Evolutionary conservation across 805 yeast genomes (phyloP).

Genomic region (Kuraishia piskuri): DNA sequence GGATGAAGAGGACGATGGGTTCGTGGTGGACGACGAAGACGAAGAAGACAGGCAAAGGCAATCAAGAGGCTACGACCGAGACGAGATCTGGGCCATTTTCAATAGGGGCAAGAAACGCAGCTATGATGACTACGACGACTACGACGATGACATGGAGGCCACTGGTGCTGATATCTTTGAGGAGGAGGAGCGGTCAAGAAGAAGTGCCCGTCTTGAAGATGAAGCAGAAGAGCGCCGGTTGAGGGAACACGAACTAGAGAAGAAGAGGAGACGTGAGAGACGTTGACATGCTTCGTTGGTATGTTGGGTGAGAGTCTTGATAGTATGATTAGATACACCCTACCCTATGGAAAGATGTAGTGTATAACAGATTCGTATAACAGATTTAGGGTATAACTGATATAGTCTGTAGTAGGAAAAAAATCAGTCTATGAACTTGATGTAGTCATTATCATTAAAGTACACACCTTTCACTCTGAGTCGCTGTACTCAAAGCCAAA

Average conservation of each 20-base stretch:
- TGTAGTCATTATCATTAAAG: slow-evolving; percentile 1
- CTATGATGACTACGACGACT: slow-evolving; percentile 37
- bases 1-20: slow-evolving; percentile 44
- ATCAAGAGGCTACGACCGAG: slow-evolving; percentile 54
- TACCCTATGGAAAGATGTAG: too few species aligned
- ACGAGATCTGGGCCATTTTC: slow-evolving; percentile 86
- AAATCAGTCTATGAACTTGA: too few species aligned
- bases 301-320: too few species aligned
- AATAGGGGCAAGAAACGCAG: slow-evolving; percentile 51
- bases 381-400: too few species aligned
- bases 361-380: too few species aligned
- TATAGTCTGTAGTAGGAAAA: too few species aligned
- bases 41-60: slow-evolving; percentile 14
- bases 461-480: slow-evolving; percentile 11
- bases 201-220: slow-evolving; percentile 72
- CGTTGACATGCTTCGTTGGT: too few species aligned
- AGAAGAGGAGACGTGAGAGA: slow-evolving; percentile 21
- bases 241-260: slow-evolving; percentile 35
- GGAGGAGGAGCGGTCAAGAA: slow-evolving; percentile 68
- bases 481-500: slow-evolving; percentile 39
- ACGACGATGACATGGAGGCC: slow-evolving; percentile 84
- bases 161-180: slow-evolving; percentile 81
- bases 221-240: slow-evolving; percentile 57
- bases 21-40: slow-evolving; percentile 52
- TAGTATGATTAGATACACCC: too few species aligned